phyloP scores from a whole-genome alignment of 2,329 filamentous ascomycete genomes.

The Fusarium mangiferae region DNA sequence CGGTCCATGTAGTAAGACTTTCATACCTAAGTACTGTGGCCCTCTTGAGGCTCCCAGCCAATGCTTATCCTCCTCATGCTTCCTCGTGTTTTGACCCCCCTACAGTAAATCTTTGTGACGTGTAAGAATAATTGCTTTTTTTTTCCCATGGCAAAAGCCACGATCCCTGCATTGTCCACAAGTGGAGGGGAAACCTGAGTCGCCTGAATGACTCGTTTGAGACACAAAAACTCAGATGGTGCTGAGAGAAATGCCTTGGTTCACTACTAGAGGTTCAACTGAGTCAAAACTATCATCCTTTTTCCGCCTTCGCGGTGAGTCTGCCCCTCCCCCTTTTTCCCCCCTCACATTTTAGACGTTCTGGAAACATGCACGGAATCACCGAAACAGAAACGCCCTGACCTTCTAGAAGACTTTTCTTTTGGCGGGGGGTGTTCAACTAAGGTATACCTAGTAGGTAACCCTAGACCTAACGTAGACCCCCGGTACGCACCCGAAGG shows the following conservation, averaged over 20 bases:
- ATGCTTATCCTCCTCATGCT: constrained; percentile 1
- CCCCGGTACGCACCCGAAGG: not conserved
- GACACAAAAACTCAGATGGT: not conserved
- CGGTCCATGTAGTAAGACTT: not conserved
- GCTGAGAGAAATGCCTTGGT: not conserved
- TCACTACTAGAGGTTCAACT: not conserved
- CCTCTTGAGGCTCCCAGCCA: not conserved
- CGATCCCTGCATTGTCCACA: not conserved
- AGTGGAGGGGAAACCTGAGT: not conserved
- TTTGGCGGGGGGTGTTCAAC: not conserved
- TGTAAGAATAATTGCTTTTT: constrained; percentile 23
- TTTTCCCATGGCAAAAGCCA: not conserved
- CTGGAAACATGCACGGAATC: constrained; percentile 18
- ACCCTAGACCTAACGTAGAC: not conserved
- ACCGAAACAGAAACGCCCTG: constrained; percentile 7
- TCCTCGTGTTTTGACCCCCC: constrained; percentile 20
- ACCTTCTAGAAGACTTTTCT: constrained; percentile 17
- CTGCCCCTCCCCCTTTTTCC: not conserved
- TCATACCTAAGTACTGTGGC: not conserved
- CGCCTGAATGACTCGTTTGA: constrained; percentile 10
- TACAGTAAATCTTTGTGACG: constrained; percentile 7
- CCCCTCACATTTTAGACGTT: constrained; percentile 3
- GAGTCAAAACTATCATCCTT: constrained; percentile 5
- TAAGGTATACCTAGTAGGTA: too few species aligned
- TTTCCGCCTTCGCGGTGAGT: not conserved